These are phyloP conservation scores for Talaromyces sp. DNA, from an alignment of 2,329 filamentous ascomycete genomes.

Conservation along the genomic window DNA sequence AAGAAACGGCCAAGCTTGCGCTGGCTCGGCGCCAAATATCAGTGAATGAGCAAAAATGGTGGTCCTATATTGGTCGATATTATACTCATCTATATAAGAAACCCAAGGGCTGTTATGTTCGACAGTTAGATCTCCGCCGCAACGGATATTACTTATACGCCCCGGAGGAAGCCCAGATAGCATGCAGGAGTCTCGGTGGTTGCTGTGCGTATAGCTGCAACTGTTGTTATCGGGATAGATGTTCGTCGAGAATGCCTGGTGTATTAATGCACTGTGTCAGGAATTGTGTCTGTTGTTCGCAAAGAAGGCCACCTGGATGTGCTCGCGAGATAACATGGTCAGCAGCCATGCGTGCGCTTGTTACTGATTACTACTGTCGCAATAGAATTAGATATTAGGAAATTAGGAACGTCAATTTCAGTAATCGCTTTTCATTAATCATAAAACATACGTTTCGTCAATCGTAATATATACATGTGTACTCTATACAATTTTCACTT, in stretches of 20 bases:
- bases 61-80: background rate
- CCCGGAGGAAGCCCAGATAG: background rate
- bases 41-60: background rate
- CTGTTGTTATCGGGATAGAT: constrained; percentile 1
- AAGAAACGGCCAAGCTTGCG: background rate
- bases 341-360: background rate
- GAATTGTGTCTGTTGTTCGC: constrained; percentile 3
- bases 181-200: background rate
- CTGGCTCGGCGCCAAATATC: background rate
- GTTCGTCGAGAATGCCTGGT: background rate
- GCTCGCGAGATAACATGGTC: background rate
- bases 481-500: no score
- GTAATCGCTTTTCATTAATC: background rate
- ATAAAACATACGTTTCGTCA: background rate
- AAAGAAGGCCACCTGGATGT: background rate
- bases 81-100: background rate
- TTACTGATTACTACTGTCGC: background rate
- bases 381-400: background rate
- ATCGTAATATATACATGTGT: no score
- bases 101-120: constrained; percentile 3
- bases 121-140: background rate
- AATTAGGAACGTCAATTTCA: background rate
- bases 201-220: background rate
- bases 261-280: constrained; percentile 1
- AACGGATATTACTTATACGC: background rate